Percentiles rank a stretch among this genome's conserved stretches.
phyloP scores from a whole-genome alignment of 2,329 filamentous ascomycete genomes.

The Sporothrix protearum region DNA sequence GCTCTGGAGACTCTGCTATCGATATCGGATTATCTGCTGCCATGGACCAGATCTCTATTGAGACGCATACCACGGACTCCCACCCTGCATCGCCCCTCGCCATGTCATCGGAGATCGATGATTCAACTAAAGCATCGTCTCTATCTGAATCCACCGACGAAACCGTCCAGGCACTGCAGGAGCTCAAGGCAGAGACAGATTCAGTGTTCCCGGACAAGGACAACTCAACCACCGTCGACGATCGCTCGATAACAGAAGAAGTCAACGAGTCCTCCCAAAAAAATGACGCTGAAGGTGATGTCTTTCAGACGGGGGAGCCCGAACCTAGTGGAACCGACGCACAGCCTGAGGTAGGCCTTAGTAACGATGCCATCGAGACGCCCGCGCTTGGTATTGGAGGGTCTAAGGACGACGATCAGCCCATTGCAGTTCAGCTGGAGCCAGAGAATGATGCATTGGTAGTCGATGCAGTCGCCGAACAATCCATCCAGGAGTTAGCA shows the following conservation, averaged over 20 bases:
- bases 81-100: slow-evolving; percentile 55
- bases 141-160: slow-evolving; percentile 62
- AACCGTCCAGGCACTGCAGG: slow-evolving; percentile 42
- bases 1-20: slow-evolving; percentile 50
- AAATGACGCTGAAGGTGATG: not conserved
- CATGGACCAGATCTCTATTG: slow-evolving; percentile 47
- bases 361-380: not conserved
- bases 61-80: slow-evolving; percentile 51
- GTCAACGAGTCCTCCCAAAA: too few relatives aligned
- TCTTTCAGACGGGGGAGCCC: not conserved
- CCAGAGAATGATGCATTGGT: not conserved
- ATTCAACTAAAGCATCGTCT: slow-evolving; percentile 62
- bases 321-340: not conserved
- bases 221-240: not conserved
- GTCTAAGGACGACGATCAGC: not conserved
- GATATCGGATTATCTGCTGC: slow-evolving; percentile 48
- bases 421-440: not conserved
- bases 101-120: slow-evolving; percentile 52
- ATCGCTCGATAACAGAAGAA: not conserved
- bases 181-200: slow-evolving; percentile 10
- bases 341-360: not conserved
- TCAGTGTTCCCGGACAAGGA: not conserved
- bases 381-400: not conserved
- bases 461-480: too few relatives aligned
- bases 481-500: not conserved